A percentile compares a stretch with the other conserved stretches of the same genome.
These are phyloP conservation scores for Myxozyma geophila DNA, from an alignment of 805 yeast species.

Conservation along the genomic window DNA sequence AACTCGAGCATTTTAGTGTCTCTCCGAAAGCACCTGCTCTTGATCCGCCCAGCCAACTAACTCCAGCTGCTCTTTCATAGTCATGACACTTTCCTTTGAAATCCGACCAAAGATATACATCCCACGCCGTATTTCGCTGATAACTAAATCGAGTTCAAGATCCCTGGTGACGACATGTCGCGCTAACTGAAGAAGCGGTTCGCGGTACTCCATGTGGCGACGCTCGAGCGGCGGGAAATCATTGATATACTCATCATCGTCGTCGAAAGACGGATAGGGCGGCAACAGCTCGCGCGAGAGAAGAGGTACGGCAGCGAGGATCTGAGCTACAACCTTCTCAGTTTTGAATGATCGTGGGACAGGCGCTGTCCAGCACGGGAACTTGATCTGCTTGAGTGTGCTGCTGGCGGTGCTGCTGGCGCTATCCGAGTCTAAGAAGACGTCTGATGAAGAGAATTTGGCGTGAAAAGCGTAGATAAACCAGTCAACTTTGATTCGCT, in stretches of 20 bases:
- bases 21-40: slow-evolving; percentile 14
- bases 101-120: slow-evolving; percentile 12
- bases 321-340: not conserved
- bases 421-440: not conserved
- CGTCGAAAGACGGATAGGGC: slow-evolving; percentile 12
- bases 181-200: slow-evolving; percentile 27
- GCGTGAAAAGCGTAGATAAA: slow-evolving; percentile 9
- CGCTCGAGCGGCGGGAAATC: slow-evolving; percentile 8
- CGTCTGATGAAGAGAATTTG: not conserved
- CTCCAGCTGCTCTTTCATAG: slow-evolving; percentile 10
- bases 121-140: slow-evolving; percentile 6
- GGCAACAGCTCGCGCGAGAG: slow-evolving; percentile 3
- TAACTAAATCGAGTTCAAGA: slow-evolving; percentile 8
- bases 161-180: slow-evolving; percentile 14
- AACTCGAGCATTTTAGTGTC: not conserved
- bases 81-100: slow-evolving; percentile 11
- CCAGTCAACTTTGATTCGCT: slow-evolving; percentile 25
- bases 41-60: slow-evolving; percentile 17
- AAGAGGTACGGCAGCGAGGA: slow-evolving; percentile 1
- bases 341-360: slow-evolving; percentile 19
- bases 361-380: slow-evolving; percentile 17
- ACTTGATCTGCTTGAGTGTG: not conserved
- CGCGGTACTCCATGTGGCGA: slow-evolving; percentile 22
- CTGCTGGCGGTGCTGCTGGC: too few species aligned
- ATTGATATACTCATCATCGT: not conserved